Evolutionary conservation across 352 stramenopile species (phyloP).

Genomic region (Phytopythium chamaehyphon): DNA sequence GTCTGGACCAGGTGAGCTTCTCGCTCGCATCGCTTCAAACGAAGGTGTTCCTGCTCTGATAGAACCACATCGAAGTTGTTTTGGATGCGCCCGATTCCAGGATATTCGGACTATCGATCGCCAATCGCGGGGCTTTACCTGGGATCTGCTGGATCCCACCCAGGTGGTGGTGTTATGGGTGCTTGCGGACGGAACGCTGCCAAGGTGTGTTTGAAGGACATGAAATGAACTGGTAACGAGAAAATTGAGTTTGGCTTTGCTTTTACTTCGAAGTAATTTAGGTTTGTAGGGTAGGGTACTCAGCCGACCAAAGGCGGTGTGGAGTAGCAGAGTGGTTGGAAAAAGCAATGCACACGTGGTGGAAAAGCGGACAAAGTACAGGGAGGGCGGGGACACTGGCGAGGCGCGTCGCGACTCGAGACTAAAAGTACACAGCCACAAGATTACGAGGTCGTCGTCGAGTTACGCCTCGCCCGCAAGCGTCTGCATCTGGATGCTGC

Average conservation of each 20-base stretch:
- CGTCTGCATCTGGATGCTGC: slow-evolving; percentile 81
- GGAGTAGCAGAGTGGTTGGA: neutral
- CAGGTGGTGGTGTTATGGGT: slow-evolving; percentile 90
- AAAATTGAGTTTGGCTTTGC: too few species aligned
- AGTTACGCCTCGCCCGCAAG: slow-evolving; percentile 61
- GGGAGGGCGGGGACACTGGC: neutral
- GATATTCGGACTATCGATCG: slow-evolving; percentile 81
- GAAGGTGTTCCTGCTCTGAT: neutral
- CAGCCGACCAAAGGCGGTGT: neutral
- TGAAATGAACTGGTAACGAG: too few species aligned
- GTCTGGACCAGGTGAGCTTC: slow-evolving; percentile 70
- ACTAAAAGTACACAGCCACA: slow-evolving; percentile 8
- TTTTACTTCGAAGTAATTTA: slow-evolving; percentile 5
- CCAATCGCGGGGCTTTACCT: slow-evolving; percentile 83
- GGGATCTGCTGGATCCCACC: slow-evolving; percentile 81
- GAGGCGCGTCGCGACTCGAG: slow-evolving; percentile 1
- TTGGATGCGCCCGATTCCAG: slow-evolving; percentile 82
- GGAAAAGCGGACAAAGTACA: neutral
- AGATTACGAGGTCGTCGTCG: neutral
- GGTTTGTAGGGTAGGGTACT: neutral
- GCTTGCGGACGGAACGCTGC: slow-evolving; percentile 84
- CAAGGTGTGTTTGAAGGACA: slow-evolving; percentile 66
- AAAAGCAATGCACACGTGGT: neutral
- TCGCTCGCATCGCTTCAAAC: neutral
- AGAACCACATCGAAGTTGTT: slow-evolving; percentile 46